Conservation (phyloP, 495 filamentous ascomycete genomes). For the Tuber melanosporum region DNA sequence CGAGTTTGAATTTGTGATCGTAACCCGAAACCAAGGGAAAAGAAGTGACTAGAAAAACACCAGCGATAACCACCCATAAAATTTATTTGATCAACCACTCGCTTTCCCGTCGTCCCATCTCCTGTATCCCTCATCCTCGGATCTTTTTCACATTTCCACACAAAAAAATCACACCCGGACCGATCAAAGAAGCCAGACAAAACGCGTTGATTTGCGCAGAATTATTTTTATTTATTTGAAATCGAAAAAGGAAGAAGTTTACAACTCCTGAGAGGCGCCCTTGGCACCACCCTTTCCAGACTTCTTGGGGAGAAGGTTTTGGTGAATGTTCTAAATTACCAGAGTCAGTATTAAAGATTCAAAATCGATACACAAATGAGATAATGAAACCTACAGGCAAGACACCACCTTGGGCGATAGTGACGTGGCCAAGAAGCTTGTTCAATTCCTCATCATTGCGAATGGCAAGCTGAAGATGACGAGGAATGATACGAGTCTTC, state of each 20-base stretch:
- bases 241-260: constrained; percentile 30
- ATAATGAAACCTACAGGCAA: constrained; percentile 58
- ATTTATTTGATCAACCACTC: constrained; percentile 33
- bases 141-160: constrained; percentile 3
- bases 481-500: constrained; percentile 99
- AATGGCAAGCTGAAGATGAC: constrained; percentile 98
- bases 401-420: constrained; percentile 99
- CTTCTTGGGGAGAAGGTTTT: constrained; percentile 42
- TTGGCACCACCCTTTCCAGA: constrained; percentile 40
- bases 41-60: constrained; percentile 32
- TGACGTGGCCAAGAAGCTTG: constrained; percentile 98
- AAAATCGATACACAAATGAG: constrained; percentile 49
- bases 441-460: constrained; percentile 99
- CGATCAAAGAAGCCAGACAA: constrained; percentile 2
- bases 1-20: constrained; percentile 36
- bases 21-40: constrained; percentile 26
- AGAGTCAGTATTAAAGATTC: neutral
- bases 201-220: neutral
- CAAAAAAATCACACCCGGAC: neutral
- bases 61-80: constrained; percentile 37
- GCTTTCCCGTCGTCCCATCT: constrained; percentile 18
- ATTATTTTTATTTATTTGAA: constrained; percentile 18
- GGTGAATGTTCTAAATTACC: constrained; percentile 33
- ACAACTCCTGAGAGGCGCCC: constrained; percentile 42
- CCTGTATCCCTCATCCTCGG: constrained; percentile 10